A percentile compares a stretch with the other conserved stretches of the same genome.
These are phyloP conservation scores for Corylus heterophylla DNA, from an alignment of 306 rosid species.

Conservation along the genomic window DNA sequence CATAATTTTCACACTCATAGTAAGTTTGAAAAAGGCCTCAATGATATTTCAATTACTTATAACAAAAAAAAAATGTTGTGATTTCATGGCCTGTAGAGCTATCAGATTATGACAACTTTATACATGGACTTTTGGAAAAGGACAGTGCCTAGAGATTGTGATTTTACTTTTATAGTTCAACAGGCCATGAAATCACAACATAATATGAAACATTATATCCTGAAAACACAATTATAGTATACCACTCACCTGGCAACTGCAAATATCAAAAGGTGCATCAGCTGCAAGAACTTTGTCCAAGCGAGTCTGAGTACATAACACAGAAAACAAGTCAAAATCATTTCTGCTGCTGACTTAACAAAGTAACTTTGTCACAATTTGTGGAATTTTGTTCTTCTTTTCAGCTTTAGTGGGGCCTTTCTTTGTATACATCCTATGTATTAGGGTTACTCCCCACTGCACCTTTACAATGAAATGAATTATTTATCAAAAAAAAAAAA, in stretches of 20 bases:
- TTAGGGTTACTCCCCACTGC: too few species aligned
- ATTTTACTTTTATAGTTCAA: neutral
- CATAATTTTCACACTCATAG: too few species aligned
- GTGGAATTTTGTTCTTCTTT: too few species aligned
- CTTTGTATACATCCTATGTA: too few species aligned
- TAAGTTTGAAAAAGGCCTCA: too few species aligned
- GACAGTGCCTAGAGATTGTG: neutral
- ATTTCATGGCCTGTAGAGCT: neutral
- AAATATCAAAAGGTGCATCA: conserved; percentile 86
- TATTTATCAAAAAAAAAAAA: too few species aligned
- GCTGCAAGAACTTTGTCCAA: conserved; percentile 81
- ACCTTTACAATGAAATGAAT: too few species aligned
- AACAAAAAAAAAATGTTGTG: neutral
- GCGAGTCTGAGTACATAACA: conserved; percentile 56
- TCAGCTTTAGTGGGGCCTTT: too few species aligned
- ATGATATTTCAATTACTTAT: too few species aligned
- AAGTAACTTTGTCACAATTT: neutral
- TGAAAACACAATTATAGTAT: neutral
- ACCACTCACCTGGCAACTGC: conserved; percentile 83
- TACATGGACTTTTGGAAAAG: neutral
- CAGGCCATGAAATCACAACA: neutral
- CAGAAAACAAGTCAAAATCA: conserved; percentile 18
- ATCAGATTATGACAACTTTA: neutral
- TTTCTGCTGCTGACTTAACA: conserved; percentile 15
- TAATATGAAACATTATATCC: neutral